A percentile compares a stretch with the other conserved stretches of the same genome.
Conservation (phyloP, 2,329 filamentous ascomycete species). For the Nemania serpens region DNA sequence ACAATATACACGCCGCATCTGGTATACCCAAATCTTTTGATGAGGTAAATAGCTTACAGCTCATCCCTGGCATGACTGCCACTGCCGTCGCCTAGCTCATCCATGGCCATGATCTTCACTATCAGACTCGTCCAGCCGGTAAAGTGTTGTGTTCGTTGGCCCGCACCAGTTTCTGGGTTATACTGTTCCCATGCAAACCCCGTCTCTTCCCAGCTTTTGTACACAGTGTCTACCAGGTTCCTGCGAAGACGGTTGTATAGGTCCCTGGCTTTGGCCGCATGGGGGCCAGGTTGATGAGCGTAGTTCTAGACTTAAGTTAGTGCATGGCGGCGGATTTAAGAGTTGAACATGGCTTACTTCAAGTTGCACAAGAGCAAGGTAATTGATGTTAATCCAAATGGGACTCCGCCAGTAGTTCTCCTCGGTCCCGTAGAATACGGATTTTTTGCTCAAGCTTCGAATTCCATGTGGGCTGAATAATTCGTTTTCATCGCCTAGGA, state of each 20-base stretch:
- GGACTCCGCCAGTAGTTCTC: conserved; percentile 98
- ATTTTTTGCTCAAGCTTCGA: conserved; percentile 82
- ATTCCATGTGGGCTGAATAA: conserved; percentile 92
- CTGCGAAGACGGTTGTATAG: conserved; percentile 78
- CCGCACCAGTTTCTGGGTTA: conserved; percentile 86
- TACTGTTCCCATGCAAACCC: conserved; percentile 99
- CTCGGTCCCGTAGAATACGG: conserved; percentile 81
- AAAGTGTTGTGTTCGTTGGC: conserved; percentile 97
- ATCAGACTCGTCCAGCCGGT: conserved; percentile 99
- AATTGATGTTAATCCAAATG: conserved; percentile 97
- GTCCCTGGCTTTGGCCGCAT: conserved; percentile 68
- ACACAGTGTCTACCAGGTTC: conserved; percentile 89
- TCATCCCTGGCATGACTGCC: conserved; percentile 50
- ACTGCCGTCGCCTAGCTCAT: conserved; percentile 58
- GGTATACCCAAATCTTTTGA: conserved; percentile 8
- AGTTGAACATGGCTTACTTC: conserved; percentile 59
- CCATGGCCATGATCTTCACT: conserved; percentile 97
- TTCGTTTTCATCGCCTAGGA: conserved; percentile 80
- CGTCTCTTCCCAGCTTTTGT: conserved; percentile 83
- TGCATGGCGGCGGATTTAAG: conserved; percentile 2
- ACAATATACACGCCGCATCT: conserved; percentile 20
- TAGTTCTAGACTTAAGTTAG: conserved; percentile 55
- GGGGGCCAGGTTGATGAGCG: conserved; percentile 68
- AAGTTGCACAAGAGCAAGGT: conserved; percentile 79
- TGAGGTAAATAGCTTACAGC: conserved; percentile 43